Base-by-base conservation (phyloP, 2,329 filamentous ascomycete genomes). In the Verticillium alfalfae region DNA sequence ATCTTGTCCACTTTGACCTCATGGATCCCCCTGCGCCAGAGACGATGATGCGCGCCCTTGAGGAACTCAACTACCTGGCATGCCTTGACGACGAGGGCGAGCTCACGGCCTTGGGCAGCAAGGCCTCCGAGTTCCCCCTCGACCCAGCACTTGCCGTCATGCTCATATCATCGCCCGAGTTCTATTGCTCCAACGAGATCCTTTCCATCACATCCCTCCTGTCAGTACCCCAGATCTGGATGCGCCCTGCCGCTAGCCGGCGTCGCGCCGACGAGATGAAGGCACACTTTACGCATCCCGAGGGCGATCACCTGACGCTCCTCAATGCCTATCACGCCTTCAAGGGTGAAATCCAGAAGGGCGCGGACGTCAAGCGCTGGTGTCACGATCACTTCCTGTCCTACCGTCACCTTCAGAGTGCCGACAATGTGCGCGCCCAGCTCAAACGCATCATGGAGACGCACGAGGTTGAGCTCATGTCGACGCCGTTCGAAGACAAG, bases 181-280 rank as follows among this genome's bases (percentile, higher is more conserved):
- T 99, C 77, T 96, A 95, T 79, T 99, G 95, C 82, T 97, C 93
- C 56, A 98, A 98, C 76, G 95, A 99, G 80, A 95, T 99, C 49
- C 84, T 99, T 15, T 98, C 95, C 52, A 90, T 99, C 69, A 97
- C 93, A 1, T 90, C 95, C 1, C 85, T 99, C 12, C 86, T 99
- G 22, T 98, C 94, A 0, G 95, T 98, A 12, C 95, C 95, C 0
- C 92, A 97, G 73, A 87, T 98, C 63, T 99, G 97, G 73, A 86
- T 96, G 36, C 91, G 95, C 9, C 95, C 95, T 1, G 90, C 91
- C 57, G 87, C 85, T 70, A 89, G 91, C 68, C 88, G 93, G 64
- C 96, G 96, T 78, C 89, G 91, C 56, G 95, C 95, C 56, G 95
- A 99, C 73, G 93, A 97, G 75, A 98, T 98, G 93, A 99, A 99